phyloP scores from a whole-genome alignment of 192 early-diverging fungal genomes.

The Chytriomyces sp. region DNA sequence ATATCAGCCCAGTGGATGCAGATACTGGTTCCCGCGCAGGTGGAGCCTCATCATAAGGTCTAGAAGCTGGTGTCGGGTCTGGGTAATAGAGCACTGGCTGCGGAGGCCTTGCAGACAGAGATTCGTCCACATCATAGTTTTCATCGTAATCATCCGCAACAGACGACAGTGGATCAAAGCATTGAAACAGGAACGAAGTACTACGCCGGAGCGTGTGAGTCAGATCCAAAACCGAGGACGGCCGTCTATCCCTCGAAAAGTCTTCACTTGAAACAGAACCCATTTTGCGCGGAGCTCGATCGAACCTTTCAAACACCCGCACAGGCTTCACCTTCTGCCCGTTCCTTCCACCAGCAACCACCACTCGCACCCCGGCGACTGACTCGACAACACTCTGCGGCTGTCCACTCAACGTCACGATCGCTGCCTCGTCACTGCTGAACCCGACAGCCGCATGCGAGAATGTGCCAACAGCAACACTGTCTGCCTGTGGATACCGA shows the following conservation, averaged over 20 bases:
- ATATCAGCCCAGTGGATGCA: not conserved
- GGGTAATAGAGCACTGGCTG: constrained; percentile 10
- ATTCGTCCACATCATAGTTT: not conserved
- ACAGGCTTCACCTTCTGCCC: not conserved
- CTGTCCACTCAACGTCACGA: not conserved
- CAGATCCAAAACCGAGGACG: too few species aligned
- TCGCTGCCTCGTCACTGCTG: not conserved
- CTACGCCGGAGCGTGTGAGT: not conserved
- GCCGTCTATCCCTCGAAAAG: not conserved
- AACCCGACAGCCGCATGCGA: not conserved
- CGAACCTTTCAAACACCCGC: too few species aligned
- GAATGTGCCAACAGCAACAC: not conserved
- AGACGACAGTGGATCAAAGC: not conserved
- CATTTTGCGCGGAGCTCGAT: not conserved
- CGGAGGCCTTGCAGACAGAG: not conserved
- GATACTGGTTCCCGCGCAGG: not conserved
- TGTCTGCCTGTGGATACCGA: not conserved
- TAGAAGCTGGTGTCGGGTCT: not conserved
- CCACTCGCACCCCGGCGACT: not conserved
- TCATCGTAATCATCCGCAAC: not conserved
- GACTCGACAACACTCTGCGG: not conserved
- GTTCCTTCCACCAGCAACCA: constrained; percentile 18
- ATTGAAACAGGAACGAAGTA: constrained; percentile 5
- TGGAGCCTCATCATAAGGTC: not conserved
- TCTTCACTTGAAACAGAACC: not conserved